phyloP scores from a whole-genome alignment of 2,329 filamentous ascomycete species.

The Cercospora zeae-maydis region DNA sequence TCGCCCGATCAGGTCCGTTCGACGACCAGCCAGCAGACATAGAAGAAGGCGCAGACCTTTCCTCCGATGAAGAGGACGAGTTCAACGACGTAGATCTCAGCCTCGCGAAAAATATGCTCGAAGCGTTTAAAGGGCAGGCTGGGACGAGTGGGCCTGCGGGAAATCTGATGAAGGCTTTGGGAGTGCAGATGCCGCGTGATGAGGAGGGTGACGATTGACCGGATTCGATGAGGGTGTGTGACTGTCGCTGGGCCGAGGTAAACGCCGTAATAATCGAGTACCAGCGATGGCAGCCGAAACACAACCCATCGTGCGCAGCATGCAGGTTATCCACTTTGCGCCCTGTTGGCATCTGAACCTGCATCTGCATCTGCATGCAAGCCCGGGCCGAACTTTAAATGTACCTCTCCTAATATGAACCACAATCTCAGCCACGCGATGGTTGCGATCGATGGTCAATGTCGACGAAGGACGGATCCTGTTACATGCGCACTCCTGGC shows the following conservation, averaged over 20 bases:
- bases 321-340: background rate
- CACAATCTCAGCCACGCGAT: background rate
- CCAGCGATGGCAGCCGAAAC: background rate
- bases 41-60: slow-evolving; percentile 31
- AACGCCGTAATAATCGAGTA: background rate
- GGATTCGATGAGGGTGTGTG: too few relatives aligned
- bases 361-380: background rate
- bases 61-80: slow-evolving; percentile 43
- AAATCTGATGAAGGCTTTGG: slow-evolving; percentile 84
- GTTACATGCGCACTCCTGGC: too few relatives aligned
- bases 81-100: slow-evolving; percentile 80
- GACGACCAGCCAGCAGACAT: background rate
- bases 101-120: slow-evolving; percentile 82
- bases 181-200: slow-evolving; percentile 74
- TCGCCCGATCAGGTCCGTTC: slow-evolving; percentile 2
- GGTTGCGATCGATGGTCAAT: background rate
- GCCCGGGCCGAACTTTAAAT: background rate
- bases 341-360: background rate
- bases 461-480: too few relatives aligned
- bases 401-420: background rate
- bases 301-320: background rate
- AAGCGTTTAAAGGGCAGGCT: slow-evolving; percentile 87
- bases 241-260: too few relatives aligned
- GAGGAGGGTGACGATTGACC: slow-evolving; percentile 48
- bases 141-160: slow-evolving; percentile 82